Conservation (phyloP, 176 grass and related monocot species). For the Alloteropsis semialata region DNA sequence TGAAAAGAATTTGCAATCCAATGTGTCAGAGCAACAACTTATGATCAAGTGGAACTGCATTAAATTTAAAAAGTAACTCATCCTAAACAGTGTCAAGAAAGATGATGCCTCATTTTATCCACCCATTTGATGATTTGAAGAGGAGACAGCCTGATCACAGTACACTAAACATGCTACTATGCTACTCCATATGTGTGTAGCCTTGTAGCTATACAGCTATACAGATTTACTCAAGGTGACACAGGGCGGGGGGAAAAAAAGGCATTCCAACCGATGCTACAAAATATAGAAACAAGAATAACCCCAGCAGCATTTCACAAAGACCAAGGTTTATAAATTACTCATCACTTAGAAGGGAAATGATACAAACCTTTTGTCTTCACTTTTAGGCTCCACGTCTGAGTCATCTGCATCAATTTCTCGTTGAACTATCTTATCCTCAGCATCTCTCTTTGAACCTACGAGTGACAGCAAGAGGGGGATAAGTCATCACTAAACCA, state of each 20-base stretch:
- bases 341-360: background rate
- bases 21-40: background rate
- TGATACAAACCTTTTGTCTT: conserved; percentile 58
- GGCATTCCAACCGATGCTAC: too few relatives aligned
- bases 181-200: background rate
- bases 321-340: background rate
- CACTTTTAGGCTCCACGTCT: conserved; percentile 68
- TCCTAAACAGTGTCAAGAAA: background rate
- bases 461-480: conserved; percentile 23
- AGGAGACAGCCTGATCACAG: background rate
- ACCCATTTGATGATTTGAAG: background rate
- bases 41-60: background rate
- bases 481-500: background rate
- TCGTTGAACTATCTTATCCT: conserved; percentile 88
- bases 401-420: conserved; percentile 92
- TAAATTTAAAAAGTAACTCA: background rate
- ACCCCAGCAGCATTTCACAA: background rate
- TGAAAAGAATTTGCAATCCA: conserved; percentile 26
- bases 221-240: background rate
- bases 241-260: background rate
- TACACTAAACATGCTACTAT: background rate
- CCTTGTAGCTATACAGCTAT: background rate
- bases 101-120: background rate
- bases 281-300: background rate
- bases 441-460: conserved; percentile 77